Percentiles rank a stretch among this genome's conserved stretches.
phyloP scores from a whole-genome alignment of 306 rosid species.

The Canavalia gladiata region DNA sequence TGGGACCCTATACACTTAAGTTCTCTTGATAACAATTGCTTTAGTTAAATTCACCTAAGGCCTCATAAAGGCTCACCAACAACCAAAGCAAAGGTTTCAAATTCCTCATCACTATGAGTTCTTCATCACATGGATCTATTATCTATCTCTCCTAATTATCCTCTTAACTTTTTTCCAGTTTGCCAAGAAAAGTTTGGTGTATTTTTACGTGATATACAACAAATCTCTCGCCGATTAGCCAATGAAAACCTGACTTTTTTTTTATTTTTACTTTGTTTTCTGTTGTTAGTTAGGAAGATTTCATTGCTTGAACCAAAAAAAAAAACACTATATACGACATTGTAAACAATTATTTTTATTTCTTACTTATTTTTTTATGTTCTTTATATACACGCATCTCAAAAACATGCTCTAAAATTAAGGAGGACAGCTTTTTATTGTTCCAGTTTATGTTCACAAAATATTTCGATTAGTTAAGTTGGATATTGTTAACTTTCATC shows the following conservation, averaged over 20 bases:
- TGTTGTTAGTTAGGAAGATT: neutral
- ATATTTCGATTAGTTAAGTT: constrained; percentile 18
- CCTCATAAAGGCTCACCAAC: constrained; percentile 55
- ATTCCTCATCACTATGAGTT: constrained; percentile 53
- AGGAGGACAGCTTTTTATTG: no score
- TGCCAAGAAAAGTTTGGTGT: constrained; percentile 36
- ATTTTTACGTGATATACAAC: constrained; percentile 45
- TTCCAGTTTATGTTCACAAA: no score
- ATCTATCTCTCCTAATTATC: constrained; percentile 48
- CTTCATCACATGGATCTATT: constrained; percentile 57
- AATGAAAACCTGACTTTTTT: constrained; percentile 6
- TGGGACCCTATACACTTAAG: constrained; percentile 60
- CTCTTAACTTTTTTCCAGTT: constrained; percentile 50
- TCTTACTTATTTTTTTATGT: no score
- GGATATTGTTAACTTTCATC: constrained; percentile 33
- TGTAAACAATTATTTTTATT: no score
- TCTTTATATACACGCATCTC: no score
- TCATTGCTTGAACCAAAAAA: no score
- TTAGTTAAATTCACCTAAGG: constrained; percentile 49
- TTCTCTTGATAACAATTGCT: constrained; percentile 49
- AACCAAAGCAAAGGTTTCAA: constrained; percentile 54
- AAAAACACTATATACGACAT: no score
- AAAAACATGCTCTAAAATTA: no score
- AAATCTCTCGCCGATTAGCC: constrained; percentile 33
- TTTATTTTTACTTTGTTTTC: constrained; percentile 22